Conservation (phyloP, 2,329 filamentous ascomycete species). For the Exophiala sp. region DNA sequence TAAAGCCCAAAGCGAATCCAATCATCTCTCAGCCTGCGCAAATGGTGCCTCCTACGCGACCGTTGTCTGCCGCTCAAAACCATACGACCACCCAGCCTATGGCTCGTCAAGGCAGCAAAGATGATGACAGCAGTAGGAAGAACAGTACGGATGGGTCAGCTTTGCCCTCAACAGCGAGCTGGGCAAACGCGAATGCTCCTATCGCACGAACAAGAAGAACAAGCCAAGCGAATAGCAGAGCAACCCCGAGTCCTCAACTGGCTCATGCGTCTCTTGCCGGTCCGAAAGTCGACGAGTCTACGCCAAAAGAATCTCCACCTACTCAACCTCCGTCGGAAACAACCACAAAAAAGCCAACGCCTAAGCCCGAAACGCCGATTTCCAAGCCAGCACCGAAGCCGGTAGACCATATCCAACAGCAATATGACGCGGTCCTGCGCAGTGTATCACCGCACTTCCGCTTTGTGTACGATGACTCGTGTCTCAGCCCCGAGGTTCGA, state of each 20-base stretch:
- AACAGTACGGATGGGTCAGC: slow-evolving; percentile 78
- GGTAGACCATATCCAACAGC: slow-evolving; percentile 20
- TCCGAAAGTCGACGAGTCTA: slow-evolving; percentile 32
- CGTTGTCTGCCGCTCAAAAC: slow-evolving; percentile 44
- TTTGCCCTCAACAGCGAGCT: slow-evolving; percentile 89
- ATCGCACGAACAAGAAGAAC: slow-evolving; percentile 59
- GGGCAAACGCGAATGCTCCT: slow-evolving; percentile 70
- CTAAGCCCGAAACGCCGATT: slow-evolving; percentile 29
- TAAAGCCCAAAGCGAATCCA: slow-evolving; percentile 40
- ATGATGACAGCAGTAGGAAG: slow-evolving; percentile 56
- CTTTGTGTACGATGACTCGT: slow-evolving; percentile 52
- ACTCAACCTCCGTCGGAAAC: slow-evolving; percentile 12
- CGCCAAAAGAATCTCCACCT: slow-evolving; percentile 29
- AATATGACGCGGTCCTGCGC: slow-evolving; percentile 42
- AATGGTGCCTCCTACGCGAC: slow-evolving; percentile 35
- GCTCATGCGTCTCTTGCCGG: slow-evolving; percentile 44
- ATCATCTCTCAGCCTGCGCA: slow-evolving; percentile 30
- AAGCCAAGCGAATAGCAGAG: slow-evolving; percentile 79
- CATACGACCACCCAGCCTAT: slow-evolving; percentile 52
- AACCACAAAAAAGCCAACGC: slow-evolving; percentile 17
- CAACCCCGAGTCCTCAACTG: slow-evolving; percentile 74
- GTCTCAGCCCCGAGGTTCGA: slow-evolving; percentile 46
- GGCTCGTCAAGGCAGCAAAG: slow-evolving; percentile 69
- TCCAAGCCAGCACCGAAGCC: slow-evolving; percentile 30
- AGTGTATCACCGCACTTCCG: slow-evolving; percentile 50